Percentiles rank a stretch among this genome's conserved stretches.
Evolutionary conservation across 139 green algal species (phyloP).

Genomic region (Edaphochlamys debaryana): DNA sequence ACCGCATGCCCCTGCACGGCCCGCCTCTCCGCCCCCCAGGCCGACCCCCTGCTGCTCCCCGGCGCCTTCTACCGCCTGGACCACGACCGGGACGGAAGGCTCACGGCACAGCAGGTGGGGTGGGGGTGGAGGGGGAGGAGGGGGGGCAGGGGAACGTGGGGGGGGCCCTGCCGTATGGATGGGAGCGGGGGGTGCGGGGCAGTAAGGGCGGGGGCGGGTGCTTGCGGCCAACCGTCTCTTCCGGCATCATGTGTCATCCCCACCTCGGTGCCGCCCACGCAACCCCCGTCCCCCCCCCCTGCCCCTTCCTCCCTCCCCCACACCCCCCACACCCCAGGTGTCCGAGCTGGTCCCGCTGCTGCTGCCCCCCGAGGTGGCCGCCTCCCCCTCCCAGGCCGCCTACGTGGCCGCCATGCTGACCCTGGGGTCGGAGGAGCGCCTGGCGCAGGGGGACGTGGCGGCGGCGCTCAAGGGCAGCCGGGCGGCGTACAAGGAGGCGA

Average conservation of each 20-base stretch:
- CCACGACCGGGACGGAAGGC: constrained; percentile 1
- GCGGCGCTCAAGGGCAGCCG: constrained; percentile 7
- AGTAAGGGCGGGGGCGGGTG: no score
- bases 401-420: constrained; percentile 13
- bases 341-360: neutral
- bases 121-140: neutral
- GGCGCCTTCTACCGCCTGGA: neutral
- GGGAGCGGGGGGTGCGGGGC: neutral
- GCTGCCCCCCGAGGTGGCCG: neutral
- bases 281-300: no score
- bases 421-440: neutral
- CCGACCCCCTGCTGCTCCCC: neutral
- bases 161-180: no score
- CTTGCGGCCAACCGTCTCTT: no score
- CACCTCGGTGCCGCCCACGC: neutral
- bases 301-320: no score
- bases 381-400: neutral
- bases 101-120: neutral
- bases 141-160: neutral
- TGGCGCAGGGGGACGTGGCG: neutral
- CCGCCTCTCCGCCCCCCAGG: neutral
- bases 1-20: no score
- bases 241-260: neutral
- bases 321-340: no score
- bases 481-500: constrained; percentile 26